Conservation (phyloP, 176 grass and related monocot species). For the Tillandsia leiboldiana region DNA sequence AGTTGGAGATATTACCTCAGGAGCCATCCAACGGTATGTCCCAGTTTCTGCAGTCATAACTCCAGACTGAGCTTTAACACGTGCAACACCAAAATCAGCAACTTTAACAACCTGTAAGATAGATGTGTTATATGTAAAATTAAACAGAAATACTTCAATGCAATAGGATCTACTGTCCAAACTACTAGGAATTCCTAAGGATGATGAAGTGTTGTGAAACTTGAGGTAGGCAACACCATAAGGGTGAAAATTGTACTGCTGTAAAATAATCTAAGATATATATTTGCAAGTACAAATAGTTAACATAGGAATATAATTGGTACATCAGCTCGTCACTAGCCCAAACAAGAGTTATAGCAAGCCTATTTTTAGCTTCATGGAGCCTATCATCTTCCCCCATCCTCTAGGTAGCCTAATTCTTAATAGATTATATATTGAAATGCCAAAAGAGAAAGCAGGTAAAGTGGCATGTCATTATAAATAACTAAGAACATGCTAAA, state of each 20-base stretch:
- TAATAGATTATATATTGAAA: too few relatives aligned
- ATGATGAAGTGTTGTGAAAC: neutral
- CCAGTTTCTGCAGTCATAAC: slow-evolving; percentile 99
- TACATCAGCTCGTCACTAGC: too few relatives aligned
- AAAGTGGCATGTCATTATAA: neutral
- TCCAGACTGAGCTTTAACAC: slow-evolving; percentile 91
- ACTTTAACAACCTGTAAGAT: slow-evolving; percentile 73
- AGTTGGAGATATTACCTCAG: slow-evolving; percentile 54
- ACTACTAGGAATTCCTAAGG: neutral
- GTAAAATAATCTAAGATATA: too few relatives aligned
- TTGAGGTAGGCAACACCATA: neutral
- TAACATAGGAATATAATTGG: too few relatives aligned
- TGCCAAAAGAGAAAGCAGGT: neutral
- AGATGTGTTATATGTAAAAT: neutral
- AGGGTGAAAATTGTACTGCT: too few relatives aligned
- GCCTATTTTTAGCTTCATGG: too few relatives aligned
- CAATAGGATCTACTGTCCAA: neutral
- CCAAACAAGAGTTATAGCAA: too few relatives aligned
- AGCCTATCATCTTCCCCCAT: too few relatives aligned
- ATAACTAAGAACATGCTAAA: neutral
- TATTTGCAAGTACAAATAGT: too few relatives aligned
- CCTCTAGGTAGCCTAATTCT: too few relatives aligned
- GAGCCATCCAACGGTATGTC: slow-evolving; percentile 99
- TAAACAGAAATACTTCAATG: neutral
- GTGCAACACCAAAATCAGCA: slow-evolving; percentile 98